Evolutionary conservation across 208 protist genomes (phyloP), one percentile per base, ranked within the genome.

Genomic region (Entamoeba dispar): DNA sequence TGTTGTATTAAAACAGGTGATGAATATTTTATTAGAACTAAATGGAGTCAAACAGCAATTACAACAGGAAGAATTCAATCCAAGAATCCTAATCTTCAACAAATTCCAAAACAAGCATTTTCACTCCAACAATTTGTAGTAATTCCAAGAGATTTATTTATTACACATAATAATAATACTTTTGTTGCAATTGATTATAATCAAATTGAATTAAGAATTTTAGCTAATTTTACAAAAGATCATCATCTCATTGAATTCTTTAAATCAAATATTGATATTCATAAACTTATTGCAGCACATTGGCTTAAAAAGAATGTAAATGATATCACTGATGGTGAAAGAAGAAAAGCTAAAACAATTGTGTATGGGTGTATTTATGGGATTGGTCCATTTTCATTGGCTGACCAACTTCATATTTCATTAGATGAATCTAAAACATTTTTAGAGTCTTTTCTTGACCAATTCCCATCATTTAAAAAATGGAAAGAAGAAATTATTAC

Each of bases 201-300:
- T n/a, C 90, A 92, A 92, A 92, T 92, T 92, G 90, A 92, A 50
- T 50, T 92, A n/a, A 47, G 90, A 27, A 92, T 92, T 19, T 31
- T 92, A 5, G 49, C 90, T 7, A 4, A 92, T n/a, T 50, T 92
- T n/a, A 51, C 90, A 22, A 19, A 50, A 49, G 90, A 92, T 4
- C 7, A 47, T 43, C 90, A 51, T 50, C 4, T 92, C 0, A 31
- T 92, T 50, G 34, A 47, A 31, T 47, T 92, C 19, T 92, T 92
- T 50, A 47, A 50, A 1, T 50, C 38, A 7, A 50, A 50, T 50
- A 15, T 3, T 49, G 90, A 92, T 50, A 6, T 92, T 31, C 49
- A 51, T 50, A 43, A 3, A 92, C 6, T 47, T 15, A 92, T 92
- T 50, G 90, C 90, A 22, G 15, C 38, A 10, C 90, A 92, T 50